A percentile compares a stretch with the other conserved stretches of the same genome.
These are phyloP conservation scores for barrel medic (Medicago truncatula) DNA, from an alignment of 306 rosid species.

Conservation along the genomic window MtrunA17r5.0-ANR NC_053045.1:53234501-53235000, in stretches of 20 bases:
- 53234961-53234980: slow-evolving; percentile 94
- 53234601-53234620: slow-evolving; percentile 96
- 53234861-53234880: slow-evolving; percentile 96
- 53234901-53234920: slow-evolving; percentile 96
- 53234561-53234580: slow-evolving; percentile 98
- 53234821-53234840: slow-evolving; percentile 98
- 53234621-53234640: slow-evolving; percentile 95
- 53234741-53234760: slow-evolving; percentile 88
- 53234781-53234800: slow-evolving; percentile 90
- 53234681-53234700: slow-evolving; percentile 86
- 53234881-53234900: slow-evolving; percentile 99
- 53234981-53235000: slow-evolving; percentile 98
- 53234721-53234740: slow-evolving; percentile 98
- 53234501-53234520: slow-evolving; percentile 63
- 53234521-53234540: slow-evolving; percentile 89
- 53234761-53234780: slow-evolving; percentile 87
- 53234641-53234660: slow-evolving; percentile 99
- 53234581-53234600: slow-evolving; percentile 88
- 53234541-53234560: slow-evolving; percentile 91
- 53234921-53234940: slow-evolving; percentile 99
- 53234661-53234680: slow-evolving; percentile 79
- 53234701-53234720: slow-evolving; percentile 94
- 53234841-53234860: slow-evolving; percentile 93
- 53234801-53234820: slow-evolving; percentile 95
- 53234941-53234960: slow-evolving; percentile 96